Evolutionary conservation across 345 rosid genomes (phyloP).

Genomic region (Erucastrum elatum): DNA sequence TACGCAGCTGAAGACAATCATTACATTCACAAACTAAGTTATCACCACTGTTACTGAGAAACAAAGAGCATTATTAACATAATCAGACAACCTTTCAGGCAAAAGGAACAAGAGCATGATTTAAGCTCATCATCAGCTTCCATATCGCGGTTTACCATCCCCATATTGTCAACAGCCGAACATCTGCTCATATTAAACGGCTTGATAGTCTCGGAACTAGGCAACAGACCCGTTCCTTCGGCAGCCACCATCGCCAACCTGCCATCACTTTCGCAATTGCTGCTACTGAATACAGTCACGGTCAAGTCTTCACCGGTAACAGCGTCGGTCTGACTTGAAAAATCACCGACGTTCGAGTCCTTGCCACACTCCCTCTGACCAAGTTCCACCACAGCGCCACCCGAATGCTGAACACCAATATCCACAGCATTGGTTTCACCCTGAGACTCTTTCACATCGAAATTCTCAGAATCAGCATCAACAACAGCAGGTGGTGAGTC

Average conservation of each 20-base stretch:
- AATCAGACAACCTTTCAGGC: constrained; percentile 65
- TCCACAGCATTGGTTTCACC: constrained; percentile 33
- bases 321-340: constrained; percentile 30
- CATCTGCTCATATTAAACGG: constrained; percentile 59
- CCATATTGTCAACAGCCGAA: constrained; percentile 40
- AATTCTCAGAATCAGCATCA: constrained; percentile 29
- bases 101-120: constrained; percentile 82
- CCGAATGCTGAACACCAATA: neutral
- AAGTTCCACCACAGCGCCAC: constrained; percentile 15
- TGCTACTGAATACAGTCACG: constrained; percentile 31
- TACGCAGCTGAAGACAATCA: constrained; percentile 65
- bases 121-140: constrained; percentile 52
- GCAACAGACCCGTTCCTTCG: constrained; percentile 31
- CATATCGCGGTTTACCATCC: constrained; percentile 35
- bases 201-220: constrained; percentile 44
- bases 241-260: constrained; percentile 43
- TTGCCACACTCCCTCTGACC: constrained; percentile 43
- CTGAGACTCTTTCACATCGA: constrained; percentile 36
- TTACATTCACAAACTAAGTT: constrained; percentile 30
- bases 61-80: neutral
- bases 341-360: constrained; percentile 27
- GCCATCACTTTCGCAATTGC: constrained; percentile 39
- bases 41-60: neutral
- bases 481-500: neutral
- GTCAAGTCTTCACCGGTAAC: constrained; percentile 27